Base-by-base conservation (phyloP, 1,139 yeast species). In the Geotrichum bryndzae region DNA sequence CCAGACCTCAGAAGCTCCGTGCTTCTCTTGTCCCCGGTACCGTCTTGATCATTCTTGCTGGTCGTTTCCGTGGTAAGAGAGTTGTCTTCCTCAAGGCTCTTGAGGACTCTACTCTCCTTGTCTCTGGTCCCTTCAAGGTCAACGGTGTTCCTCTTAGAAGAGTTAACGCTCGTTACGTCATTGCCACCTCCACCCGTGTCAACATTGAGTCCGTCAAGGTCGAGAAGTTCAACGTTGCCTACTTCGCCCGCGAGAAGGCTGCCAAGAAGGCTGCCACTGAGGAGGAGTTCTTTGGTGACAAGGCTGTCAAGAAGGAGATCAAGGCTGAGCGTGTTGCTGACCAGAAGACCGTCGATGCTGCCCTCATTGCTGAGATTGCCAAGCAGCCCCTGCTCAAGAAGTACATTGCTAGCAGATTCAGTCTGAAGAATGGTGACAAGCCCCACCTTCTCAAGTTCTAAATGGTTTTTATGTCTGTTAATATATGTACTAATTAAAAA, bases 51-150 rank as follows among this genome's bases (percentile, higher is more conserved):
- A 85, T 94, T 80, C 87, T 95, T 81, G 98, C 99, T 77, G 99
- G 99, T 80, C 92, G 97, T 84, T 94, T 91, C 96, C 90, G 99
- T 84, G 99, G 99, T 80, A 95, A 94, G 91, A 94, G 99, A 85
- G 99, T 94, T 76, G 98, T 94, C 69, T 90, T 88, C 91, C 88
- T 94, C 80, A 94, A 94, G 89, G 83, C 88, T 82, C 87, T 95
- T 79, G 98, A 91, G 84, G 99, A 95, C 87, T 90, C 90, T 92
- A 94, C 98, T 72, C 85, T 95, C 77, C 89, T 94, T 79, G 97
- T 94, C 71, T 83, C 97, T 68, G 99, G 99, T 79, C 99, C 99
- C 78, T 95, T 94, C 96, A 95, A 94, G 88, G 90, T 94, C 76
- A 95, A 95, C 83, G 99, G 99, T 86, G 99, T 94, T 73, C 99